phyloP scores from a whole-genome alignment of 2,329 filamentous ascomycete genomes.

The Hirsutella thompsonii region DNA sequence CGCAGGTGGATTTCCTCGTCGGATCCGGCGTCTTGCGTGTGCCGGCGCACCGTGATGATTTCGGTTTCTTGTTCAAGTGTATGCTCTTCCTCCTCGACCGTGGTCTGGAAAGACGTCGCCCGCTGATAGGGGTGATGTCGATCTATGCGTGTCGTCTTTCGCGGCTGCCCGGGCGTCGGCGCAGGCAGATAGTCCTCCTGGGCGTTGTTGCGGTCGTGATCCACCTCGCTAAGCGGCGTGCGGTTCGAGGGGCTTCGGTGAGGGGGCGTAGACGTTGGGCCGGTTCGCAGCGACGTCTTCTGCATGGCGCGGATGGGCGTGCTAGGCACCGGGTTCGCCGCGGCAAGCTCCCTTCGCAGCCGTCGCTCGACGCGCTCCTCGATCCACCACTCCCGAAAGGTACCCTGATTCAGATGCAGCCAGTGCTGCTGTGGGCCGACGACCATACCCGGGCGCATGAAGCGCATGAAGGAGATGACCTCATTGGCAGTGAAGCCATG shows the following conservation, averaged over 20 bases:
- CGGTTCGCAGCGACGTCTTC: constrained; percentile 45
- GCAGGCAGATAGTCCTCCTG: constrained; percentile 88
- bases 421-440: constrained; percentile 98
- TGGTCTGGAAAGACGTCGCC: constrained; percentile 31
- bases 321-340: constrained; percentile 35
- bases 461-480: constrained; percentile 95
- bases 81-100: constrained; percentile 32
- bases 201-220: constrained; percentile 61
- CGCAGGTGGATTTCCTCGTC: constrained; percentile 77
- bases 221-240: constrained; percentile 86
- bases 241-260: constrained; percentile 65
- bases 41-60: constrained; percentile 45
- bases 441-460: constrained; percentile 98
- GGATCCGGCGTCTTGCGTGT: constrained; percentile 43
- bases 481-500: constrained; percentile 97
- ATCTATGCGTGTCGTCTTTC: constrained; percentile 72
- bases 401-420: constrained; percentile 92
- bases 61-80: constrained; percentile 46
- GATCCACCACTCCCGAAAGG: constrained; percentile 98
- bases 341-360: constrained; percentile 45
- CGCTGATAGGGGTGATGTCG: constrained; percentile 62
- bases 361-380: constrained; percentile 70
- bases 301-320: constrained; percentile 50
- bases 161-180: constrained; percentile 87
- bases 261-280: constrained; percentile 70